These are phyloP conservation scores for Flaveria ramosissima DNA, from an alignment of 129 eudicot species.

Conservation along the genomic window DNA sequence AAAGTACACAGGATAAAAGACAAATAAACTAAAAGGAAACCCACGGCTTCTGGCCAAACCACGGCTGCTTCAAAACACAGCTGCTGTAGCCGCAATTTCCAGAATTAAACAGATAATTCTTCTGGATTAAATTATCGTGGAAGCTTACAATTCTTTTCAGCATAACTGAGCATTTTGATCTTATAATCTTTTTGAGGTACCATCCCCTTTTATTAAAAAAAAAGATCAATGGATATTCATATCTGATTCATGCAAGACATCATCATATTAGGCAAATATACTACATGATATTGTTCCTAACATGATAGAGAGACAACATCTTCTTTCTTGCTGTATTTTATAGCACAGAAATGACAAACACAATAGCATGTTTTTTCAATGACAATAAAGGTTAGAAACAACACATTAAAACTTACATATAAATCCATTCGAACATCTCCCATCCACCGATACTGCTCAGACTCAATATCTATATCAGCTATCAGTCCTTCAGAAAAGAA, in stretches of 20 bases:
- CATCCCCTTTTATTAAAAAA: neutral
- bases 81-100: no score
- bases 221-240: neutral
- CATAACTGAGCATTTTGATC: neutral
- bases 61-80: no score
- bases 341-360: neutral
- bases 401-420: constrained; percentile 54
- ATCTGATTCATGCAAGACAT: neutral
- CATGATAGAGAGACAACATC: neutral
- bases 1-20: no score
- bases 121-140: neutral
- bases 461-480: constrained; percentile 91
- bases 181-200: neutral
- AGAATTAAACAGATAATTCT: no score
- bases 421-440: constrained; percentile 87
- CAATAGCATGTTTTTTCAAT: neutral
- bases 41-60: no score
- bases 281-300: neutral
- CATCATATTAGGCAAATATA: neutral
- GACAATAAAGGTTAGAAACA: constrained; percentile 1
- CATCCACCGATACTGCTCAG: constrained; percentile 95
- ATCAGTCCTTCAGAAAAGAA: constrained; percentile 49
- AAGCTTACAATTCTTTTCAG: neutral
- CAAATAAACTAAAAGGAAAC: no score
- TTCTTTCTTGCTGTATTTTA: no score